Percentiles rank a stretch among this genome's conserved stretches.
These are phyloP conservation scores for Strigomonas galati DNA, from an alignment of 208 protist species.

Conservation along the genomic window DNA sequence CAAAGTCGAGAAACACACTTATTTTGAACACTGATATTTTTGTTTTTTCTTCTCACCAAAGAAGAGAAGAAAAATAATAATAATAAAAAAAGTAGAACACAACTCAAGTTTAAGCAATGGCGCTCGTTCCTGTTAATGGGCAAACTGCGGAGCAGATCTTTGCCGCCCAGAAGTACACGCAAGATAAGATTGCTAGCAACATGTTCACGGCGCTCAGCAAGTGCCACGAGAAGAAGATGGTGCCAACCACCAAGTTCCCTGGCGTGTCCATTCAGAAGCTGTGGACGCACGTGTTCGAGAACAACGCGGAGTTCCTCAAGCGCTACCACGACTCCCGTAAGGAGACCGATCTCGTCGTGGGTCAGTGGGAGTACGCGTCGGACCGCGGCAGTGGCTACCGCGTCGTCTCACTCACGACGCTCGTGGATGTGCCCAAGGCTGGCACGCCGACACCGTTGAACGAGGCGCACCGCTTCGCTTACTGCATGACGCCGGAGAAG, in stretches of 20 bases:
- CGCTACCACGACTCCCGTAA: constrained; percentile 69
- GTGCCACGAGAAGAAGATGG: constrained; percentile 69
- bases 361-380: constrained; percentile 61
- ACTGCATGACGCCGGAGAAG: constrained; percentile 34
- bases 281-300: constrained; percentile 66
- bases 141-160: constrained; percentile 48
- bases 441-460: constrained; percentile 63
- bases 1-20: too few species aligned
- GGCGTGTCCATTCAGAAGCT: constrained; percentile 70
- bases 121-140: constrained; percentile 39
- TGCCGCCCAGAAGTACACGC: constrained; percentile 55
- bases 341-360: constrained; percentile 56
- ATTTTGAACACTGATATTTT: too few species aligned
- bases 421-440: constrained; percentile 61
- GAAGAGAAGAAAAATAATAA: constrained; percentile 7
- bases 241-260: constrained; percentile 51
- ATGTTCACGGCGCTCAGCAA: constrained; percentile 63
- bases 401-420: constrained; percentile 47
- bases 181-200: constrained; percentile 45
- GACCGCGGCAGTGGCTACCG: constrained; percentile 76
- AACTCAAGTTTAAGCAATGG: constrained; percentile 29
- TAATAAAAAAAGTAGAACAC: background rate
- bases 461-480: constrained; percentile 78
- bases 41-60: too few species aligned
- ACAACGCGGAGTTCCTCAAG: constrained; percentile 62